These are phyloP conservation scores for Malus sylvestris DNA, from an alignment of 306 rosid genomes.

Conservation along the genomic window DNA sequence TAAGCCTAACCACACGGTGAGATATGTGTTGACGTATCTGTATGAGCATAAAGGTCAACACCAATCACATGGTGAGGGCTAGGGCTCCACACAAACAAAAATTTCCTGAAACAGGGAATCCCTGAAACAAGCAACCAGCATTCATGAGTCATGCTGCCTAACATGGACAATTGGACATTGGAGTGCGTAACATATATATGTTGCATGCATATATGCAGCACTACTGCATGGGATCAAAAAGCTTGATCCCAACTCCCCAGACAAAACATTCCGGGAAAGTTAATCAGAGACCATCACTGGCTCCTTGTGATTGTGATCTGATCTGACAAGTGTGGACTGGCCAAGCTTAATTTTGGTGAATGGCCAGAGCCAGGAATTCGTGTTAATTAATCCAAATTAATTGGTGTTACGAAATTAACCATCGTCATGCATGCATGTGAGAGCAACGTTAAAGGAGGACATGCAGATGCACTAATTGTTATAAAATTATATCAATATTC, in stretches of 20 bases:
- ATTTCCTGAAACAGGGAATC: slow-evolving; percentile 9
- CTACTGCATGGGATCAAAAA: neutral
- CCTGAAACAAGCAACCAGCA: neutral
- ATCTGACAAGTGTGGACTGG: neutral
- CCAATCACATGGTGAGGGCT: neutral
- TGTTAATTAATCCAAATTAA: neutral
- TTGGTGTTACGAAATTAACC: neutral
- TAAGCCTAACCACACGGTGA: too few species aligned
- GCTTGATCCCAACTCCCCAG: neutral
- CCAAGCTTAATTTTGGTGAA: neutral
- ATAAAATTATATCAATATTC: neutral
- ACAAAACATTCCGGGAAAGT: neutral
- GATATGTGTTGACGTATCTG: neutral
- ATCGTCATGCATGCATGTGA: neutral
- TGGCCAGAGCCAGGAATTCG: neutral
- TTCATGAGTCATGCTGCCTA: neutral
- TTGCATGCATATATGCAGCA: too few species aligned
- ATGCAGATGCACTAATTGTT: neutral
- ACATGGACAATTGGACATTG: neutral
- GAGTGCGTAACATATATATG: too few species aligned
- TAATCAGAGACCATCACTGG: neutral
- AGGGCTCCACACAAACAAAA: neutral
- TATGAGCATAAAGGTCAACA: neutral
- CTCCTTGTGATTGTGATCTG: neutral
- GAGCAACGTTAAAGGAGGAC: neutral